A percentile compares a stretch with the other conserved stretches of the same genome.
phyloP scores from a whole-genome alignment of 2,329 filamentous ascomycete genomes.

The Didymella keratinophila region DNA sequence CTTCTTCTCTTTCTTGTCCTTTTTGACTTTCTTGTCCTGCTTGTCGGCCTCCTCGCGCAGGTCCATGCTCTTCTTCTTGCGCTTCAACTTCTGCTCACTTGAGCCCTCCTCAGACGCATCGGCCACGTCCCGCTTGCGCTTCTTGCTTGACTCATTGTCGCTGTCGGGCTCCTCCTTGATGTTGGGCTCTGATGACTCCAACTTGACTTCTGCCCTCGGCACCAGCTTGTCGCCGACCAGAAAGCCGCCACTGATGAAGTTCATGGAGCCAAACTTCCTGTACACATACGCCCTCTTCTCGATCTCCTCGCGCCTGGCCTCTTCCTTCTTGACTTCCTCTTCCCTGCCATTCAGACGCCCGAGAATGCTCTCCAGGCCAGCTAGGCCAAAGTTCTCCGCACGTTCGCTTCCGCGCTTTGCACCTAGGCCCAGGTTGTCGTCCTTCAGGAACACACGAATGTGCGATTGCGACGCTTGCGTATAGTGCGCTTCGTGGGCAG shows the following conservation, averaged over 20 bases:
- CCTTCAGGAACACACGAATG: conserved; percentile 84
- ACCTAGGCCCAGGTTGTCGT: conserved; percentile 89
- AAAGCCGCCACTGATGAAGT: conserved; percentile 87
- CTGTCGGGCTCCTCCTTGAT: conserved; percentile 54
- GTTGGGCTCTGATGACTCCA: conserved; percentile 57
- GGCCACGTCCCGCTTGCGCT: conserved; percentile 41
- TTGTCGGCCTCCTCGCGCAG: conserved; percentile 41
- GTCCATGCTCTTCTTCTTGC: conserved; percentile 50
- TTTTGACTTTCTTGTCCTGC: conserved; percentile 29
- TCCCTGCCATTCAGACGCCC: conserved; percentile 91
- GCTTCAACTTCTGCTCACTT: conserved; percentile 45
- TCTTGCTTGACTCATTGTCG: conserved; percentile 40
- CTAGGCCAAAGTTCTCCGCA: conserved; percentile 79
- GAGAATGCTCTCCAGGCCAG: conserved; percentile 84
- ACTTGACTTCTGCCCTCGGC: conserved; percentile 29
- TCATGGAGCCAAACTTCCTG: conserved; percentile 78
- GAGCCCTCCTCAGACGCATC: conserved; percentile 45
- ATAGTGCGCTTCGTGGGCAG: conserved; percentile 77
- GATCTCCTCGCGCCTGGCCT: conserved; percentile 71
- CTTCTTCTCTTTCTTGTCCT: conserved; percentile 46
- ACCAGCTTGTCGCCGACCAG: conserved; percentile 61
- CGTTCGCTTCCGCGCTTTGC: conserved; percentile 76
- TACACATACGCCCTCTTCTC: conserved; percentile 78
- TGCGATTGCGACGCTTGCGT: conserved; percentile 83
- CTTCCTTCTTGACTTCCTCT: conserved; percentile 73